Percentiles rank a stretch among this genome's conserved stretches.
These are phyloP conservation scores for Periconia sp. DNA, from an alignment of 2,329 filamentous ascomycete species.

Conservation along the genomic window DNA sequence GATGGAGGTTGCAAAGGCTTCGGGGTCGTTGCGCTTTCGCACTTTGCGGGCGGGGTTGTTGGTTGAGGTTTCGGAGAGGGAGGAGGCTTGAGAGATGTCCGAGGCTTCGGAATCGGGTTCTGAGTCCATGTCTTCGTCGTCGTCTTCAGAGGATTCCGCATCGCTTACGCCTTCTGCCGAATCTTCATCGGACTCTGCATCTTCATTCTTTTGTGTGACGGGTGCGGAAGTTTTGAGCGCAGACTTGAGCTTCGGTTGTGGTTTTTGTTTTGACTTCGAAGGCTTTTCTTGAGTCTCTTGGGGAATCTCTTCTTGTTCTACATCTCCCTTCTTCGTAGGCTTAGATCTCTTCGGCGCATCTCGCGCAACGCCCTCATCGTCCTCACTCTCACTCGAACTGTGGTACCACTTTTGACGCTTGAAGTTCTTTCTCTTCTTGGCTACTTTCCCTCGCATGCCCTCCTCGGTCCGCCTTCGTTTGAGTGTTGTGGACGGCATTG, in stretches of 20 bases:
- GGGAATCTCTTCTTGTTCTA: slow-evolving; percentile 33
- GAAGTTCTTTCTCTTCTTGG: slow-evolving; percentile 59
- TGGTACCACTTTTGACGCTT: slow-evolving; percentile 66
- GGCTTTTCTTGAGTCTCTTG: neutral
- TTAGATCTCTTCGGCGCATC: slow-evolving; percentile 36
- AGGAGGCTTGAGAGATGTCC: slow-evolving; percentile 43
- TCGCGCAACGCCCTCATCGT: slow-evolving; percentile 41
- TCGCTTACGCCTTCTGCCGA: slow-evolving; percentile 27
- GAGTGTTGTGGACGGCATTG: slow-evolving; percentile 43
- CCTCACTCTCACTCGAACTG: slow-evolving; percentile 61
- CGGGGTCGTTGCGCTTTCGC: slow-evolving; percentile 88
- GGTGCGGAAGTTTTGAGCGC: slow-evolving; percentile 23
- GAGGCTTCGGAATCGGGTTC: slow-evolving; percentile 36
- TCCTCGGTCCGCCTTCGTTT: slow-evolving; percentile 64
- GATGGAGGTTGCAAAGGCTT: slow-evolving; percentile 88
- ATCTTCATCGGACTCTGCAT: slow-evolving; percentile 33
- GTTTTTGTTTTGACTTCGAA: slow-evolving; percentile 17
- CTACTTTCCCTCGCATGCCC: slow-evolving; percentile 56
- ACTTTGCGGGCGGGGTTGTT: slow-evolving; percentile 47
- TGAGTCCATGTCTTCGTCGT: slow-evolving; percentile 41
- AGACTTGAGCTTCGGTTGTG: slow-evolving; percentile 23
- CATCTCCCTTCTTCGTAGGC: slow-evolving; percentile 55
- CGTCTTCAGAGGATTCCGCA: slow-evolving; percentile 42
- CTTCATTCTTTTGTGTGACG: slow-evolving; percentile 1
- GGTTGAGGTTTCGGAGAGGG: slow-evolving; percentile 37